Evolutionary conservation across 495 filamentous ascomycete species (phyloP).

Genomic region (Sabuloglossum arenarium): DNA sequence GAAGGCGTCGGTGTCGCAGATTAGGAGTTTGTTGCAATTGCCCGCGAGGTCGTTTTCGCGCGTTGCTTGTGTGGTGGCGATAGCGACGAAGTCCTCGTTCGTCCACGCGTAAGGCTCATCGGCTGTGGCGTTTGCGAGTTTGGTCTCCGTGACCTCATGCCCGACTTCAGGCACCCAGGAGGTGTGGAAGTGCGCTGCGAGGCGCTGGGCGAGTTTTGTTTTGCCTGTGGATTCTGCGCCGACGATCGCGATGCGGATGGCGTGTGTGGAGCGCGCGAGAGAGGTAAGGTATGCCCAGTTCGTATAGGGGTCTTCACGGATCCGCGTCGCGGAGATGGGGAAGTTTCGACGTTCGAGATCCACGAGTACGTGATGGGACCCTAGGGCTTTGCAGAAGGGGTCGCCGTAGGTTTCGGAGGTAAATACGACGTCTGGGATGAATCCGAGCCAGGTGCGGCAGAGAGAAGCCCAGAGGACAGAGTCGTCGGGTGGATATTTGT

Average conservation of each 20-base stretch:
- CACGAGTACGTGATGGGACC: not conserved
- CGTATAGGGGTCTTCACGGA: not conserved
- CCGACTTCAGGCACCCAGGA: not conserved
- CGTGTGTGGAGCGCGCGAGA: not conserved
- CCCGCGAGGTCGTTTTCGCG: not conserved
- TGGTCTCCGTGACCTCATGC: not conserved
- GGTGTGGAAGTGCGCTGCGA: not conserved
- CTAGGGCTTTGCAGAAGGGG: not conserved
- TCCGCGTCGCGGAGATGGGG: not conserved
- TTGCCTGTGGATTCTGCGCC: not conserved
- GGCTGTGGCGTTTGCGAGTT: not conserved
- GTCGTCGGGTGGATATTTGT: not conserved
- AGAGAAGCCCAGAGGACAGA: not conserved
- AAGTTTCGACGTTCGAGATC: not conserved
- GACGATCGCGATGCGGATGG: not conserved
- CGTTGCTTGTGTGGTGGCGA: not conserved
- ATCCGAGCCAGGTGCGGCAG: not conserved
- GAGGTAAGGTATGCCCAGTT: not conserved
- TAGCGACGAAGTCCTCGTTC: not conserved
- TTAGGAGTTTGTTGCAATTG: not conserved
- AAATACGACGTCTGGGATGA: not conserved
- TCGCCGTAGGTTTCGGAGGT: not conserved
- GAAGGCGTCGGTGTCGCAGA: not conserved
- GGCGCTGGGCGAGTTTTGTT: not conserved
- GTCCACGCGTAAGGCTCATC: not conserved